These are phyloP conservation scores for Daldinia concentrica DNA, from an alignment of 495 filamentous ascomycete genomes.

Conservation along the genomic window DNA sequence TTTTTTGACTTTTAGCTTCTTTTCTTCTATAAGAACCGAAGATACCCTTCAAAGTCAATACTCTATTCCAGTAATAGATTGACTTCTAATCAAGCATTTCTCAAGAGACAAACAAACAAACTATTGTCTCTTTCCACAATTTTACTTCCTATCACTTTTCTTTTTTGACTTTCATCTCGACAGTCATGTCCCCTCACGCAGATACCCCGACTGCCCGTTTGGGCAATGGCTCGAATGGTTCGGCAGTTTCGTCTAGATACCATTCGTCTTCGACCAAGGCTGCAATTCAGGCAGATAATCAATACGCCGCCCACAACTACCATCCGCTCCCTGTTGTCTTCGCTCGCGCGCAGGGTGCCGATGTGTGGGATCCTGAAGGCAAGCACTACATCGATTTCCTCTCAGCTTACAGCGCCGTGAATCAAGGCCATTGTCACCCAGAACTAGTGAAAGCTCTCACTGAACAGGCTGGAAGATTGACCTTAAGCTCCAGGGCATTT, in stretches of 20 bases:
- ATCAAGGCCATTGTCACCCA: conserved; percentile 98
- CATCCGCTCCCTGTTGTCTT: conserved; percentile 96
- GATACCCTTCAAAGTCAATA: neutral
- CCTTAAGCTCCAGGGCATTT: conserved; percentile 94
- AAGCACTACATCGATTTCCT: conserved; percentile 98
- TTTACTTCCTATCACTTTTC: conserved; percentile 3
- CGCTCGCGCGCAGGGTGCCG: conserved; percentile 79
- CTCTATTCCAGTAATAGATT: conserved; percentile 31
- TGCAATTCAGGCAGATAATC: conserved; percentile 82
- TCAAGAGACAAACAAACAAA: neutral
- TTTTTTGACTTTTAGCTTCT: neutral
- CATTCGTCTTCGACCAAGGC: conserved; percentile 81
- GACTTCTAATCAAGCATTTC: conserved; percentile 6
- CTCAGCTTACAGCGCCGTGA: conserved; percentile 96
- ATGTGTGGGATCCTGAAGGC: conserved; percentile 97
- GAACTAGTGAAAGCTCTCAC: conserved; percentile 89
- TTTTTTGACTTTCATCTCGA: conserved; percentile 6
- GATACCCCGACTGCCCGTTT: conserved; percentile 49
- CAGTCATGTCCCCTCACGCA: conserved; percentile 68
- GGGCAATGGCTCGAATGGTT: conserved; percentile 28
- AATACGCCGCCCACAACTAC: conserved; percentile 97
- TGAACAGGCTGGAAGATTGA: conserved; percentile 89
- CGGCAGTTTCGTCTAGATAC: conserved; percentile 63
- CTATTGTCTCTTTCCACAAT: conserved; percentile 3
- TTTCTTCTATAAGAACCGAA: conserved; percentile 1